Evolutionary conservation across 805 yeast genomes (phyloP).

Genomic region (Wickerhamia fluorescens): DNA sequence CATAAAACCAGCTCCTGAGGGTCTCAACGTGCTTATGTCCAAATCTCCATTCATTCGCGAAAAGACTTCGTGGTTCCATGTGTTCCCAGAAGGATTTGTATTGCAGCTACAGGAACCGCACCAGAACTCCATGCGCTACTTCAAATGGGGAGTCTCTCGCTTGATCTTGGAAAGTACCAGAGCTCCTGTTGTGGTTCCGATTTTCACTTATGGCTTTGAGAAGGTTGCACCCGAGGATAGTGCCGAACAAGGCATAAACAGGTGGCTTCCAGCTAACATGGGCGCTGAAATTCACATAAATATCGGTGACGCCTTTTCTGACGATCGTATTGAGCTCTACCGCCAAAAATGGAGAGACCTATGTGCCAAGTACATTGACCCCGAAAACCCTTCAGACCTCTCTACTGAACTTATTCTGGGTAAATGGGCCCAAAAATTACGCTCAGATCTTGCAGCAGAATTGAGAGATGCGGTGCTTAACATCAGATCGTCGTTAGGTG

Average conservation of each 20-base stretch:
- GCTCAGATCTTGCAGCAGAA: constrained; percentile 64
- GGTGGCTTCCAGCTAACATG: constrained; percentile 54
- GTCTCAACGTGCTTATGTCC: constrained; percentile 20
- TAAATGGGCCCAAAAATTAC: constrained; percentile 51
- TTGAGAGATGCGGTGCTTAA: constrained; percentile 58
- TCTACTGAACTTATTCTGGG: constrained; percentile 59
- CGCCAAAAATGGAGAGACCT: constrained; percentile 65
- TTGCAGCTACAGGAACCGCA: constrained; percentile 77
- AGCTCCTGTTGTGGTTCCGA: constrained; percentile 83
- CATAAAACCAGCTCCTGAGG: constrained; percentile 22
- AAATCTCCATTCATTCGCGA: constrained; percentile 50
- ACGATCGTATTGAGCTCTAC: constrained; percentile 47
- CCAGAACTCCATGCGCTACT: constrained; percentile 83
- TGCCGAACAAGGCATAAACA: constrained; percentile 44
- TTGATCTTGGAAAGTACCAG: constrained; percentile 73
- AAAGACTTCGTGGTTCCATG: constrained; percentile 83
- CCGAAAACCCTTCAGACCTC: constrained; percentile 48
- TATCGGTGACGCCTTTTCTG: constrained; percentile 68
- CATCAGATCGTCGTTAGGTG: constrained; percentile 31
- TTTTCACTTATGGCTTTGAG: constrained; percentile 81
- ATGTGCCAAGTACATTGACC: constrained; percentile 48
- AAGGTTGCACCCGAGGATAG: constrained; percentile 73
- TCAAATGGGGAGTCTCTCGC: constrained; percentile 93
- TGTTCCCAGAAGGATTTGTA: constrained; percentile 93
- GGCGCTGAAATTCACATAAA: constrained; percentile 63